phyloP scores from a whole-genome alignment of 495 filamentous ascomycete species.

The Penicillium manginii region DNA sequence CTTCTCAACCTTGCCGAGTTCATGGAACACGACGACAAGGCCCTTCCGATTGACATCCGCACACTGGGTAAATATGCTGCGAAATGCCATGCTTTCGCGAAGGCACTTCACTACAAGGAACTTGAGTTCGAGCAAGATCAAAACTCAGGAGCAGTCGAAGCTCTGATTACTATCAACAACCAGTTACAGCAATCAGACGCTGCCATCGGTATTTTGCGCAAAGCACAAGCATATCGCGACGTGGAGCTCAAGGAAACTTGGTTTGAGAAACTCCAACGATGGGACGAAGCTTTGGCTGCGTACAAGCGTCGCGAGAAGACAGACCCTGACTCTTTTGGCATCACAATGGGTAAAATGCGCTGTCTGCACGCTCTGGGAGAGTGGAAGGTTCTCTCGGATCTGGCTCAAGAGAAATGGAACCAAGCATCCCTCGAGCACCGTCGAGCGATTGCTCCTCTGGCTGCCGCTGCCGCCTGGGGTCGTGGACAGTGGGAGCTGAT shows the following conservation, averaged over 20 bases:
- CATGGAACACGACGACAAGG: conserved; percentile 99
- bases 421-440: conserved; percentile 83
- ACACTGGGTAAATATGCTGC: conserved; percentile 89
- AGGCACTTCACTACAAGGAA: conserved; percentile 98
- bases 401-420: conserved; percentile 92
- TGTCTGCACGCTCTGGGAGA: conserved; percentile 96
- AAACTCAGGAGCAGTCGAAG: conserved; percentile 92
- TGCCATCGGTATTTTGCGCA: conserved; percentile 93
- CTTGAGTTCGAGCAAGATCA: conserved; percentile 97
- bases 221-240: conserved; percentile 92
- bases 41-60: conserved; percentile 94
- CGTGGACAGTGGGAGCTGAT: conserved; percentile 95
- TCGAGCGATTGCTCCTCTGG: conserved; percentile 85
- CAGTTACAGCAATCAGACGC: conserved; percentile 97
- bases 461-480: conserved; percentile 97
- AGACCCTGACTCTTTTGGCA: conserved; percentile 78
- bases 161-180: conserved; percentile 97
- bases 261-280: conserved; percentile 97
- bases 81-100: conserved; percentile 96
- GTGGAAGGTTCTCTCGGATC: conserved; percentile 86
- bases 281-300: conserved; percentile 95
- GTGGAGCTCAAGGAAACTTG: conserved; percentile 95
- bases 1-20: conserved; percentile 97
- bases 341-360: conserved; percentile 99
- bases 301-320: conserved; percentile 79